Base-by-base conservation (phyloP, 2,329 filamentous ascomycete genomes). In the Corniculantispora saksenae region DNA sequence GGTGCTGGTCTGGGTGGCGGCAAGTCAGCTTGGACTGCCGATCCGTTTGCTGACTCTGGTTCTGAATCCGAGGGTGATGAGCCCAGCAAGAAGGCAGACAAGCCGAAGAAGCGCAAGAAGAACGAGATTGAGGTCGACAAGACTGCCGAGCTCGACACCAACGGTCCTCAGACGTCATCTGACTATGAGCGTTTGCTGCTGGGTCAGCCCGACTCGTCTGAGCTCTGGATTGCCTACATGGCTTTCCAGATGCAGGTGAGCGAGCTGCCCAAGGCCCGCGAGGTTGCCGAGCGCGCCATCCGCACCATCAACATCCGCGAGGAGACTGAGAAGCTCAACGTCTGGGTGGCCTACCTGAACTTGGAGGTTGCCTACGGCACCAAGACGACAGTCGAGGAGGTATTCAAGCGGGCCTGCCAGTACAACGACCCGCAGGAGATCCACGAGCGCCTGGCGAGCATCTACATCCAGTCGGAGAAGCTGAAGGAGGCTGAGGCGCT, bases 221-320 rank as follows among this genome's bases (percentile, higher is more conserved):
- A 90, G 67, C 85, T 98, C 32, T 99, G 95, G 95, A 92, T 97
- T 63, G 87, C 92, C 69, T 99, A 99, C 80, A 98, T 99, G 93
- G 93, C 94, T n/a, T 97, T 97, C 85, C 93, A 98, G 79, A 89
- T 97, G 77, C 91, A 97, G 74, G 86, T 97, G 61, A 92, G 92
- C 74, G 95, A 99, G 78, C 84, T 96, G 23, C 88, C 90, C 67
- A 95, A 93, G 78, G 94, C 95, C 15, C 89, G 94, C 57, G 91
- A 94, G 69, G 90, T 97, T 66, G 94, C 93, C 2, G 91, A 97
- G 79, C 91, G 95, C 67, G 95, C 95, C 21, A 86, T 98, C 68
- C 89, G 90, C 74, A 96, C 91, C 19, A 98, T 99, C 80, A 91
- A 92, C 77, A 92, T 96, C 67, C 88, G 92, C 29, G 93, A 97